Evolutionary conservation across 768 basidiomycete genomes (phyloP), one percentile per base, ranked within the genome.

Genomic region (Mycena haematopus): DNA sequence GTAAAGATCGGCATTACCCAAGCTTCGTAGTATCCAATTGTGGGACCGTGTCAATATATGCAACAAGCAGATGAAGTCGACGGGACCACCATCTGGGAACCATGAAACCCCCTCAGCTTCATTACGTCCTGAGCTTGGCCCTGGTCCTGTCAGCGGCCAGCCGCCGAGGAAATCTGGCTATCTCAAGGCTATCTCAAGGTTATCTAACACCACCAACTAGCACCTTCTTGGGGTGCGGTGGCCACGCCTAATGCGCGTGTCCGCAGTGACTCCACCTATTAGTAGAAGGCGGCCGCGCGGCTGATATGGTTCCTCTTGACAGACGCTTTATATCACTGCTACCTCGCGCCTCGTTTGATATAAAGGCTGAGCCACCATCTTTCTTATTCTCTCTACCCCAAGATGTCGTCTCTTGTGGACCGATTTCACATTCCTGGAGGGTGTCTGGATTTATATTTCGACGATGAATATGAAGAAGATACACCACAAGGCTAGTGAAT

Each of bases 371-470:
- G 7, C 22, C 42, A 27, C 15, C 6, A 22, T 17, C 56, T 29
- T 19, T 19, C 25, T 13, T 29, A 2, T 25, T 4, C 45, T 36
- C n/a, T 38, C n/a, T 33, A 6, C 7, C 25, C 24, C 35, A 24
- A 29, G 3, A 65, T 65, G 63, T 31, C 59, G 0, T 25, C 54
- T n/a, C 46, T 35, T 21, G 52, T 49, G 19, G 40, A 44, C 17
- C 60, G 57, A 1, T 62, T 62, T 56, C 65, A 49, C 33, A 66
- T 66, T 29, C 60, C 65, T 36, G 65, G 65, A 47, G 65, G 65
- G 4, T 56, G 56, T 33, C 22, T 66, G 52, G 65, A 62, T 52
- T 40, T 66, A 1, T 60, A 61, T 33, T 60, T 15, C 4, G 65
- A 66, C 51, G 56, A 58, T 10, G 60, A 55, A 5, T 25, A 54